These are phyloP conservation scores for Corylus heterophylla DNA, from an alignment of 306 rosid species.

Conservation along the genomic window DNA sequence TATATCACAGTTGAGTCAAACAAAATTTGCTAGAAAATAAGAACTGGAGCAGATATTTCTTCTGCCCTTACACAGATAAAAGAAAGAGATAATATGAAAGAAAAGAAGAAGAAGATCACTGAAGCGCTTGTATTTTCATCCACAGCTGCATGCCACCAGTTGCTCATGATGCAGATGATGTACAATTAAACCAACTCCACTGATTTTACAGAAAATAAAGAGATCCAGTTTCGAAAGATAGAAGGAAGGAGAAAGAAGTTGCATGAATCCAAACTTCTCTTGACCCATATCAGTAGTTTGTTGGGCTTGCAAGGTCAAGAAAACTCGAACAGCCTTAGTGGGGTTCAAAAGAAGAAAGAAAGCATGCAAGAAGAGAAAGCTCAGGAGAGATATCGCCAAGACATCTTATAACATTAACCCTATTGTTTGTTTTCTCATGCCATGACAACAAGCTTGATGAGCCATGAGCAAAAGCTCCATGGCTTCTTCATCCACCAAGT, in stretches of 20 bases:
- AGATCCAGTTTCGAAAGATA: conserved; percentile 38
- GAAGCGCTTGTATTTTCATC: not conserved
- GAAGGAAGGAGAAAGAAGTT: not conserved
- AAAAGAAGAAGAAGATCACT: not conserved
- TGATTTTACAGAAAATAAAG: not conserved
- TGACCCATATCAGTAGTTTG: accelerated
- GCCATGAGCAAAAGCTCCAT: conserved; percentile 9
- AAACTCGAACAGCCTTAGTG: conserved; percentile 54
- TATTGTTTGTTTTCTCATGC: not conserved
- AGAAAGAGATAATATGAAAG: not conserved
- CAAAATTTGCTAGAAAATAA: not conserved
- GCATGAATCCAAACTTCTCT: not conserved
- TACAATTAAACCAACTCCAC: too few species aligned
- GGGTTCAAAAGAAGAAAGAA: conserved; percentile 12
- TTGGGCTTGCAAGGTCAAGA: conserved; percentile 99
- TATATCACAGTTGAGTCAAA: not conserved
- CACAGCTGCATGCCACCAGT: not conserved
- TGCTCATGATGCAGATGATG: not conserved
- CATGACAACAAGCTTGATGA: not conserved
- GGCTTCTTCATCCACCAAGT: not conserved
- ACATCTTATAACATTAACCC: conserved; percentile 21
- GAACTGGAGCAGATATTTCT: not conserved
- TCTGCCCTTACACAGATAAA: not conserved
- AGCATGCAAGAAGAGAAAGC: conserved; percentile 50
- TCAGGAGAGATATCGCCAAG: conserved; percentile 92